A percentile compares a stretch with the other conserved stretches of the same genome.
Conservation (phyloP, 2,329 filamentous ascomycete genomes). For the Monosporascus cannonballus region DNA sequence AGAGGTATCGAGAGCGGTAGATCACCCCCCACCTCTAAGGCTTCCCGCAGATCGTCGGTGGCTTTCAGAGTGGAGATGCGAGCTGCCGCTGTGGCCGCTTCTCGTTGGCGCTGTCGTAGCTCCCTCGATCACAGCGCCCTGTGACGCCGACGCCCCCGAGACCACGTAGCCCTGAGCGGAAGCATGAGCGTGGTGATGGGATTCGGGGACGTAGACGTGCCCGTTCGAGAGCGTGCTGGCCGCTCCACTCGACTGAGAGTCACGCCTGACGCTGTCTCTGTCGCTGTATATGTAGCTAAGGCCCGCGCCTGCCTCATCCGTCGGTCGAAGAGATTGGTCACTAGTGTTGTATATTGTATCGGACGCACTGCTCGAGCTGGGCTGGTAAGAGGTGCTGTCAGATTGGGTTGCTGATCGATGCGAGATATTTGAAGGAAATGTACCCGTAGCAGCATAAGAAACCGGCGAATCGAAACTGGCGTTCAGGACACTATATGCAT, state of each 20-base stretch:
- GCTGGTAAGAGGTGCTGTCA: conserved; percentile 10
- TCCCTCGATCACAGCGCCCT: conserved; percentile 10
- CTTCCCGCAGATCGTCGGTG: conserved; percentile 26
- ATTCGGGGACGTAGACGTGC: conserved; percentile 27
- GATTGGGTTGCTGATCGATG: conserved; percentile 14
- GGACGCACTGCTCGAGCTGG: conserved; percentile 3
- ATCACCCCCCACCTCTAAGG: conserved; percentile 22
- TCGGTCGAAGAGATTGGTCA: conserved; percentile 14
- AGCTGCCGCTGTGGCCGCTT: conserved; percentile 15
- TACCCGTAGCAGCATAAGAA: conserved; percentile 11
- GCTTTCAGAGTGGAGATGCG: conserved; percentile 19
- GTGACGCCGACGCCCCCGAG: conserved; percentile 8
- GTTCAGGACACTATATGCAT: conserved; percentile 21
- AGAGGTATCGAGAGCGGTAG: conserved; percentile 8
- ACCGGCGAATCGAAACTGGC: conserved; percentile 16
- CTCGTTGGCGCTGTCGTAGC: conserved; percentile 11
- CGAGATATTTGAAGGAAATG: conserved; percentile 11
- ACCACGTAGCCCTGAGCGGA: conserved; percentile 16
- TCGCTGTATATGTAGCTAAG: conserved; percentile 25
- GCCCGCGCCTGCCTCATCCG: conserved; percentile 14
- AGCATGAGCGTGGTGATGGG: conserved; percentile 15
- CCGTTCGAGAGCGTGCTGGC: conserved; percentile 24
- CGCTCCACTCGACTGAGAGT: conserved; percentile 19
- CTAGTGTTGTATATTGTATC: conserved; percentile 15
- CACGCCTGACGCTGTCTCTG: conserved; percentile 13